A percentile compares a stretch with the other conserved stretches of the same genome.
Conservation (phyloP, 805 yeast genomes). For the Cyberlindnera maritima region DNA sequence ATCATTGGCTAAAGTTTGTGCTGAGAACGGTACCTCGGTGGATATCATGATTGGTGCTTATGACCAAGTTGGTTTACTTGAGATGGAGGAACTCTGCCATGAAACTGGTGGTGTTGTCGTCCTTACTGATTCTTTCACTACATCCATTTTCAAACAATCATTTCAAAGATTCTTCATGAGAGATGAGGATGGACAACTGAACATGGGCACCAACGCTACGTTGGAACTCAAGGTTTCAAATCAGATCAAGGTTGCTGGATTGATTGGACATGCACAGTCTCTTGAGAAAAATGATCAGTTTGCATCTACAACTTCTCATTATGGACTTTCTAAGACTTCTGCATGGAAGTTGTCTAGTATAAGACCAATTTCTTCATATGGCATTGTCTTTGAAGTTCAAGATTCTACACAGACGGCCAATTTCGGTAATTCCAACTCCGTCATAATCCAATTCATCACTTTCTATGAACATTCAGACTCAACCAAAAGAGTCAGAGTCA, state of each 20-base stretch:
- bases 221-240: conserved; percentile 51
- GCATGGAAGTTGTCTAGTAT: conserved; percentile 60
- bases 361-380: conserved; percentile 57
- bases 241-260: conserved; percentile 53
- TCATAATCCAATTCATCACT: conserved; percentile 51
- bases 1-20: conserved; percentile 44
- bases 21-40: conserved; percentile 51
- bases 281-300: conserved; percentile 31
- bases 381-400: conserved; percentile 51
- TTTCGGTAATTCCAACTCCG: conserved; percentile 16
- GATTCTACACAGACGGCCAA: conserved; percentile 15
- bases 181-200: conserved; percentile 36
- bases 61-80: conserved; percentile 90
- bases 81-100: conserved; percentile 84
- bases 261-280: conserved; percentile 62
- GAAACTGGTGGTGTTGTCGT: conserved; percentile 88
- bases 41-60: conserved; percentile 63
- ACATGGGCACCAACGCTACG: conserved; percentile 58
- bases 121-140: conserved; percentile 89
- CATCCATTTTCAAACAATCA: conserved; percentile 91
- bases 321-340: conserved; percentile 52
- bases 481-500: conserved; percentile 54
- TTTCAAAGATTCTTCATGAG: conserved; percentile 58
- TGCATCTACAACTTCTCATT: conserved; percentile 18
- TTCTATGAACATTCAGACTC: conserved; percentile 64